These are phyloP conservation scores for Eremothecium cymbalariae DNA, from an alignment of 1,139 yeast species.

Conservation along the genomic window DNA sequence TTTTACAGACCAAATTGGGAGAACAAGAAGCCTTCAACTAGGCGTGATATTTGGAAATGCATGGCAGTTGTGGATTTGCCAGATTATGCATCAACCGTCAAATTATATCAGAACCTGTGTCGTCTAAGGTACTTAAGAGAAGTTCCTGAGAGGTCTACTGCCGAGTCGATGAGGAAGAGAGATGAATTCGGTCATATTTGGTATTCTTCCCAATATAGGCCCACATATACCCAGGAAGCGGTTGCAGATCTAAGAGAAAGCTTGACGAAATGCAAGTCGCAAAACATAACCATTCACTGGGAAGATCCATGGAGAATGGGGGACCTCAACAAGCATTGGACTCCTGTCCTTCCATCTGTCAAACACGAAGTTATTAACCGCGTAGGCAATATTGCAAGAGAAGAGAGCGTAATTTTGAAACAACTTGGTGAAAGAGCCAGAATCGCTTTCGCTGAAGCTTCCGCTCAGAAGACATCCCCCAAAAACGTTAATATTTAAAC, in stretches of 20 bases:
- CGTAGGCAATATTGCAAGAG: constrained; percentile 25
- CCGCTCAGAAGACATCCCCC: constrained; percentile 5
- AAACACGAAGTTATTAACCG: constrained; percentile 22
- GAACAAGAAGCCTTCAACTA: constrained; percentile 65
- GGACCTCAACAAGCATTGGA: constrained; percentile 35
- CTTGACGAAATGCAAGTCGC: constrained; percentile 49
- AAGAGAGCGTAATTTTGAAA: constrained; percentile 28
- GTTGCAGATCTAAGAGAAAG: constrained; percentile 75
- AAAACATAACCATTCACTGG: constrained; percentile 46
- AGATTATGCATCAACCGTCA: constrained; percentile 56
- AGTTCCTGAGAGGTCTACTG: constrained; percentile 47
- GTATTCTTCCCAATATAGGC: constrained; percentile 81
- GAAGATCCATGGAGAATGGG: constrained; percentile 85
- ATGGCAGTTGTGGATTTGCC: constrained; percentile 77
- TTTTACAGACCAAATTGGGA: constrained; percentile 82
- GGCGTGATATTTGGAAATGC: constrained; percentile 85
- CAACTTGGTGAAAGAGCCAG: constrained; percentile 22
- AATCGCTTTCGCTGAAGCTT: constrained; percentile 11
- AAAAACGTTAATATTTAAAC: background rate
- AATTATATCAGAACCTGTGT: constrained; percentile 67
- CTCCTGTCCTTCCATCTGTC: constrained; percentile 19
- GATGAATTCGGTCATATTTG: constrained; percentile 74
- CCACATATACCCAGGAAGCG: constrained; percentile 85
- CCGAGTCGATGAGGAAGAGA: constrained; percentile 61
- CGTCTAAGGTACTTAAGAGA: constrained; percentile 70